Conservation (phyloP, 805 yeast genomes). For the Zygoascus biomembranicola region DNA sequence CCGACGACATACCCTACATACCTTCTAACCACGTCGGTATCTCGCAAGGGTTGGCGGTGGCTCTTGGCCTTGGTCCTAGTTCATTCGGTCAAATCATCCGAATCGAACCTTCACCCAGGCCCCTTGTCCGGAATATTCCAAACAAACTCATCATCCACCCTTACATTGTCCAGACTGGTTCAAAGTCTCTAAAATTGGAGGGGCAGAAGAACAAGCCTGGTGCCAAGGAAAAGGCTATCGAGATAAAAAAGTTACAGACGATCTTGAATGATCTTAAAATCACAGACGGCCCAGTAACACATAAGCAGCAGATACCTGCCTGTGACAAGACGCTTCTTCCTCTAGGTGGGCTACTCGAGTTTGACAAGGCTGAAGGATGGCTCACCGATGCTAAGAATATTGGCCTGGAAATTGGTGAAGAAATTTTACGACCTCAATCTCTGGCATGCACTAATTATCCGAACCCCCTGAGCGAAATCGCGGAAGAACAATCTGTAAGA, state of each 20-base stretch:
- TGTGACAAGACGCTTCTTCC: slow-evolving; percentile 39
- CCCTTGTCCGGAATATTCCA: slow-evolving; percentile 27
- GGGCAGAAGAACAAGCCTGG: slow-evolving; percentile 8
- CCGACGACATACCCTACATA: slow-evolving; percentile 18
- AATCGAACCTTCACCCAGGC: slow-evolving; percentile 39
- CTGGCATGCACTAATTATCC: slow-evolving; percentile 8
- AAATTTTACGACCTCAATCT: slow-evolving; percentile 36
- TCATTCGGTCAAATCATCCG: slow-evolving; percentile 47
- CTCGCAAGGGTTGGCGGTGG: slow-evolving; percentile 44
- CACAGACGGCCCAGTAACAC: slow-evolving; percentile 31
- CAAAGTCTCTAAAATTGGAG: slow-evolving; percentile 12
- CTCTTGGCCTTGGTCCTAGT: slow-evolving; percentile 41
- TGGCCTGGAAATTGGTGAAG: slow-evolving; percentile 11
- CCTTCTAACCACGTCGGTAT: slow-evolving; percentile 41
- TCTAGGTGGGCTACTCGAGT: slow-evolving; percentile 50
- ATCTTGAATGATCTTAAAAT: slow-evolving; percentile 9
- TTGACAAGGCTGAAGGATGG: slow-evolving; percentile 43
- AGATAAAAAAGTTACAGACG: slow-evolving; percentile 16
- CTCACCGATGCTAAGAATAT: slow-evolving; percentile 5
- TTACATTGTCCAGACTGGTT: slow-evolving; percentile 14
- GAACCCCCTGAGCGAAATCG: background rate
- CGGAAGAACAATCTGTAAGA: slow-evolving; percentile 2
- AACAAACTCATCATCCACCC: slow-evolving; percentile 45
- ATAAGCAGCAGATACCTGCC: slow-evolving; percentile 44
- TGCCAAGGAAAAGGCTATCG: slow-evolving; percentile 16